These are phyloP conservation scores for Chaetomiaceae sp. DNA, from an alignment of 2,329 filamentous ascomycete genomes.

Conservation along the genomic window DNA sequence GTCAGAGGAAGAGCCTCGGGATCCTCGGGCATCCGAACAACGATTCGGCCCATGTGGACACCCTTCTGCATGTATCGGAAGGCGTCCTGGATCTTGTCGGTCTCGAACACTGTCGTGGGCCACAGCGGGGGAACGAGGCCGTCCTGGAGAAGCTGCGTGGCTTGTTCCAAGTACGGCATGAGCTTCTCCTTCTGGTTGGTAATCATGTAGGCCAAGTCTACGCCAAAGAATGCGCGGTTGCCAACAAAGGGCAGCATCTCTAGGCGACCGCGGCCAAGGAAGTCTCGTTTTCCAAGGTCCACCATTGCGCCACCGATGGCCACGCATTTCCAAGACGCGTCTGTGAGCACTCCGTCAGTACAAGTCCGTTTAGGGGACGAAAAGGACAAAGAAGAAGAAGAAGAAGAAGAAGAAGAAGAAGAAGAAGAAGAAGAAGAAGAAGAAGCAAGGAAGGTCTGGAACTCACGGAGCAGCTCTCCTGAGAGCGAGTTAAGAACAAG, in stretches of 20 bases:
- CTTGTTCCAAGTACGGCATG: not conserved
- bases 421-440: no score
- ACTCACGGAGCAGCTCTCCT: constrained; percentile 38
- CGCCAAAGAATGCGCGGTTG: constrained; percentile 9
- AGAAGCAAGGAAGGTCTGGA: no score
- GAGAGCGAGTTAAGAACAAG: constrained; percentile 40
- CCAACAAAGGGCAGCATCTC: constrained; percentile 12
- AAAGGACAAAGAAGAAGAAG: no score
- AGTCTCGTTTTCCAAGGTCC: constrained; percentile 18
- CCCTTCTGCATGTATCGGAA: constrained; percentile 41
- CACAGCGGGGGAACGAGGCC: constrained; percentile 15
- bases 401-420: no score
- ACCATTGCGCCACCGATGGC: constrained; percentile 14
- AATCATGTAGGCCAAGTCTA: not conserved
- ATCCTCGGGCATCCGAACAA: constrained; percentile 28
- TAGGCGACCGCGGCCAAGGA: constrained; percentile 1
- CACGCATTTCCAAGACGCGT: constrained; percentile 42
- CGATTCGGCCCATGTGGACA: constrained; percentile 41
- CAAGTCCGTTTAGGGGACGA: no score
- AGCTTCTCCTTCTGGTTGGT: not conserved
- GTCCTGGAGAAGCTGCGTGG: not conserved
- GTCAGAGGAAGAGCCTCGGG: no score
- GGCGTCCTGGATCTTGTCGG: constrained; percentile 22
- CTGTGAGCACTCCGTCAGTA: no score
- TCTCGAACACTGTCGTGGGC: constrained; percentile 25